A percentile compares a stretch with the other conserved stretches of the same genome.
phyloP scores from a whole-genome alignment of 75 land plant species.

The Sequoiadendron giganteum region DNA sequence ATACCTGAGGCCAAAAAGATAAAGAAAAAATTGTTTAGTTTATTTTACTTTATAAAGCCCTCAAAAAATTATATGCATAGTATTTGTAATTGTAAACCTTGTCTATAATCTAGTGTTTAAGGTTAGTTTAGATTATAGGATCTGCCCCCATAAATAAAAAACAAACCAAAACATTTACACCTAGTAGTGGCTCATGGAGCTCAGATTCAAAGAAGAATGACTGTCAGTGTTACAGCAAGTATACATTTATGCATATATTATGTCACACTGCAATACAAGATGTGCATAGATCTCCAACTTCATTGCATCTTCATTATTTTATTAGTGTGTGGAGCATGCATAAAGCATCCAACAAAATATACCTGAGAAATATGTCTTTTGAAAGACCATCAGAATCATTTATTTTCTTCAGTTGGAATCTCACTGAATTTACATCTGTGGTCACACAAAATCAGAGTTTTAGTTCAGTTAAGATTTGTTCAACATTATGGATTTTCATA shows the following conservation, averaged over 20 bases:
- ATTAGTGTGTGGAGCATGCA: background rate
- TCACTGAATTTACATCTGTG: slow-evolving; percentile 37
- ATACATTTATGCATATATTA: background rate
- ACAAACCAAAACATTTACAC: background rate
- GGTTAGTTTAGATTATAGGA: too few relatives aligned
- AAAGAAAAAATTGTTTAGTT: too few relatives aligned
- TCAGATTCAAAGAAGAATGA: background rate
- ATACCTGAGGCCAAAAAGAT: too few relatives aligned
- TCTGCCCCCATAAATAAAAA: too few relatives aligned
- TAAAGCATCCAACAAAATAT: background rate
- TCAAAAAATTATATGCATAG: too few relatives aligned
- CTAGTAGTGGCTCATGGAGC: background rate
- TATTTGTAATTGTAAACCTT: too few relatives aligned
- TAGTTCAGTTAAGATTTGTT: background rate
- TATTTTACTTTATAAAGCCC: too few relatives aligned
- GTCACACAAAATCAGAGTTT: background rate
- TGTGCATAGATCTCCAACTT: background rate
- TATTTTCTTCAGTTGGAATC: slow-evolving; percentile 18
- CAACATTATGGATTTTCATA: background rate
- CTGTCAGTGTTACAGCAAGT: background rate
- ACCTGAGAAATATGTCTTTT: slow-evolving; percentile 42
- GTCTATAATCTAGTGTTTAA: too few relatives aligned
- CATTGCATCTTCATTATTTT: background rate
- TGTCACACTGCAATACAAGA: background rate
- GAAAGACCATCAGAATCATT: slow-evolving; percentile 22